A percentile compares a stretch with the other conserved stretches of the same genome.
phyloP scores from a whole-genome alignment of 1,139 yeast species.

The Sugiyamaella sp. region DNA sequence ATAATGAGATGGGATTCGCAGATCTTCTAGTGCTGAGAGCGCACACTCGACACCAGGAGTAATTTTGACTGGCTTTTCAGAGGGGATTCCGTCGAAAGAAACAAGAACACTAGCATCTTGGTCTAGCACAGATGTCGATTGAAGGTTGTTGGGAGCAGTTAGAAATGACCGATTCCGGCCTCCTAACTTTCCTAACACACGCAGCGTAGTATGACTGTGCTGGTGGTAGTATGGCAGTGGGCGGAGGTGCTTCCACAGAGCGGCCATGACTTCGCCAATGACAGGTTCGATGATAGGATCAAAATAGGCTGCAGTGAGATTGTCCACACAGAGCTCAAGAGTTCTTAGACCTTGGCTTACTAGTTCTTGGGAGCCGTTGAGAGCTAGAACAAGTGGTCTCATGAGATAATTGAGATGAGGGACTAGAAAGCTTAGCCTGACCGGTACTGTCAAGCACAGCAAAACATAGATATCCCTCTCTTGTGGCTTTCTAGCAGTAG shows the following conservation, averaged over 20 bases:
- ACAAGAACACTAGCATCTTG: slow-evolving; percentile 72
- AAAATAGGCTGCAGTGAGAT: slow-evolving; percentile 91
- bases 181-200: slow-evolving; percentile 93
- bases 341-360: slow-evolving; percentile 94
- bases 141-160: slow-evolving; percentile 69
- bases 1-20: slow-evolving; percentile 65
- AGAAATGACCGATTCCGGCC: slow-evolving; percentile 91
- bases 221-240: slow-evolving; percentile 92
- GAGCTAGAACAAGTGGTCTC: slow-evolving; percentile 87
- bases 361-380: slow-evolving; percentile 87
- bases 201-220: slow-evolving; percentile 90
- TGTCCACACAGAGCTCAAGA: slow-evolving; percentile 94
- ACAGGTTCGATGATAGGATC: slow-evolving; percentile 98
- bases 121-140: slow-evolving; percentile 58
- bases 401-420: slow-evolving; percentile 88
- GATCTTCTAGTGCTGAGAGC: slow-evolving; percentile 62
- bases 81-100: slow-evolving; percentile 67
- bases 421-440: slow-evolving; percentile 84
- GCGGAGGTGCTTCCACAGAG: slow-evolving; percentile 86
- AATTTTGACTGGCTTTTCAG: slow-evolving; percentile 67
- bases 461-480: slow-evolving; percentile 95
- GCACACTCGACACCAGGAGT: slow-evolving; percentile 87
- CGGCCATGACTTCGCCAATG: slow-evolving; percentile 88
- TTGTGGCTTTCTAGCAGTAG: slow-evolving; percentile 82
- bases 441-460: slow-evolving; percentile 93